Base-by-base conservation (phyloP, 371 early-diverging fungal genomes). In the Mucor indicus region DNA sequence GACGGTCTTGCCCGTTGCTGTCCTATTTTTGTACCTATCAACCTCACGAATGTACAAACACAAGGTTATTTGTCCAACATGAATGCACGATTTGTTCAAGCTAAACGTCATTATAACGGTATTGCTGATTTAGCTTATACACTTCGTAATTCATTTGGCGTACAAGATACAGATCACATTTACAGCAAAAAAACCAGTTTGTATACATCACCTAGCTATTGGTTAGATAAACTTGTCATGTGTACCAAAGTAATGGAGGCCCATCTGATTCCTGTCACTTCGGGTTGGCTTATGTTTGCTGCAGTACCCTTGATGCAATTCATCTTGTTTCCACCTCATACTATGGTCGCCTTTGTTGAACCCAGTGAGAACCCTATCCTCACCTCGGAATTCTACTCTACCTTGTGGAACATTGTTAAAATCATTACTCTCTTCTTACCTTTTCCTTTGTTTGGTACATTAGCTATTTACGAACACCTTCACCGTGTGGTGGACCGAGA, bases 1-100 rank as follows among this genome's bases (percentile, higher is more conserved):
- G 73, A 77, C 44, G 87, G 86, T 4, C 66, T 67, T 19, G 78
- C 83, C 12, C 75, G 79, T 25, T 77, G 80, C 29, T 79, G 75
- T 39, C 76, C 86, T 22, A 85, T 90, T 58, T 85, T 70, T 57
- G 84, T 85, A 1, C 90, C 90, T 12, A 83, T 85, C 55, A 87
- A 85, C 24, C 58, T 78, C 29, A 83, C 85, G 60, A 87, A 88
- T 57, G 84, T 90, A 12, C 85, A 87, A 53, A 84, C 69, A n/a
- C 36, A 48, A 12, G 82, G 85, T 13, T 81, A 75, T 36, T n/a
- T 80, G 16, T 51, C 69, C 39, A 77, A 69, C 38, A 56, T 87
- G 51, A 47, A 72, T 44, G 85, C 87, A 24, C 75, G 89, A 19
- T 84, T 74, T 68, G 70, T 77, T 9, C 87, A 89, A 61, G 85